Percentiles rank a stretch among this genome's conserved stretches.
phyloP scores from a whole-genome alignment of 2,329 filamentous ascomycete species.

The Xylariomycetidae sp. region DNA sequence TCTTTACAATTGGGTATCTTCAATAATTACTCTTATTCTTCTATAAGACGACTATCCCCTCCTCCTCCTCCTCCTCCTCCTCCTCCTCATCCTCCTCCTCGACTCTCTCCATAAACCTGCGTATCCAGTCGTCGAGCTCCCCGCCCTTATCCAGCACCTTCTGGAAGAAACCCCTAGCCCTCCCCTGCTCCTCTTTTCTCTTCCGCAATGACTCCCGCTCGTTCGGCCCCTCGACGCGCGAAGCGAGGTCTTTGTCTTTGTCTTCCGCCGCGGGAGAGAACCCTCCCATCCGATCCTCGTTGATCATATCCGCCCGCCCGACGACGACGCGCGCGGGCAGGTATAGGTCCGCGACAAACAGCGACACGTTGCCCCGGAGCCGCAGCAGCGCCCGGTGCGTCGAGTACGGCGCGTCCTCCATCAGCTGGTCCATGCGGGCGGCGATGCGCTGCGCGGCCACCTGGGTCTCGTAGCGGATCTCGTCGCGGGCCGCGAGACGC shows the following conservation, averaged over 20 bases:
- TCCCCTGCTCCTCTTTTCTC: slow-evolving; percentile 30
- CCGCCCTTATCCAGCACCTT: slow-evolving; percentile 30
- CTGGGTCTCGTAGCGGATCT: slow-evolving; percentile 48
- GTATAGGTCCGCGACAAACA: slow-evolving; percentile 70
- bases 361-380: slow-evolving; percentile 66
- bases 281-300: slow-evolving; percentile 4
- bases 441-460: slow-evolving; percentile 59
- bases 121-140: slow-evolving; percentile 27
- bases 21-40: no score
- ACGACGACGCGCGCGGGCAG: slow-evolving; percentile 33
- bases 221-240: slow-evolving; percentile 15
- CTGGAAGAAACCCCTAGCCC: slow-evolving; percentile 33
- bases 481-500: slow-evolving; percentile 30
- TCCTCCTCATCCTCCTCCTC: slow-evolving; percentile 25
- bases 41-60: no score
- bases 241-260: slow-evolving; percentile 20
- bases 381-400: slow-evolving; percentile 62
- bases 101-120: slow-evolving; percentile 21
- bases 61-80: slow-evolving; percentile 20
- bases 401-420: slow-evolving; percentile 66
- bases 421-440: slow-evolving; percentile 63
- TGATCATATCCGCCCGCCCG: background rate
- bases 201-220: slow-evolving; percentile 22
- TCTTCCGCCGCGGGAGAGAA: slow-evolving; percentile 16
- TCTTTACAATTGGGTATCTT: no score